Base-by-base conservation (phyloP, 352 stramenopile species). In the Phytophthora multivora region DNA sequence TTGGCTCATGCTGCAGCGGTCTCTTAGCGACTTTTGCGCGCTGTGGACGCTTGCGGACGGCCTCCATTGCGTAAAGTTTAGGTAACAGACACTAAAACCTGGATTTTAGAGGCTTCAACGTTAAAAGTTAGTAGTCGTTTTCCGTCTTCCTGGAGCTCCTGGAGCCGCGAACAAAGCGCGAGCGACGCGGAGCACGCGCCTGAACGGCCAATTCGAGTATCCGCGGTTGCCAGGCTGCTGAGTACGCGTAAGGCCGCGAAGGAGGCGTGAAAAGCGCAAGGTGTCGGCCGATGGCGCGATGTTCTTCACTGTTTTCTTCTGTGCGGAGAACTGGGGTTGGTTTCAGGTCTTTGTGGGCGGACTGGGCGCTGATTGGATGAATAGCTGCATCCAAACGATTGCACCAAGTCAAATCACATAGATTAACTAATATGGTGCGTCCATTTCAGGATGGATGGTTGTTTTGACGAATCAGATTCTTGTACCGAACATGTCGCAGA, bases 231-330 rank as follows among this genome's bases (percentile, higher is more conserved):
- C 28, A 33, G 28, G 28, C 28, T 15, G 23, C 16, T 18, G 30
- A 35, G 15, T 41, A 33, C 25, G 3, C 10, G 12, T 31, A 12
- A 33, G 40, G 21, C 21, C 40, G 15, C 13, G 28, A 31, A 25
- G 30, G 41, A 33, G 31, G 12, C 18, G 54, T 47, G 11, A 25
- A 10, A 25, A 33, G 55, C 54, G 18, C 13, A 16, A 26, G 6
- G 10, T 38, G 51, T 0, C 11, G 10, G 25, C n/a, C 33, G 51
- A 51, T 40, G 21, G 26, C 43, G 21, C 15, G 52, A 54, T 43
- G 21, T 71, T 66, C 63, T 71, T 67, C 50, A 36, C 38, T 35
- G 54, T 58, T 52, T 66, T 66, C 56, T 71, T 58, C 36, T 35
- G 28, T 41, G 58, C 18, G 21, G 38, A 54, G 23, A 15, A 46